phyloP scores from a whole-genome alignment of 495 filamentous ascomycete genomes.

The Daldinia grandis region DNA sequence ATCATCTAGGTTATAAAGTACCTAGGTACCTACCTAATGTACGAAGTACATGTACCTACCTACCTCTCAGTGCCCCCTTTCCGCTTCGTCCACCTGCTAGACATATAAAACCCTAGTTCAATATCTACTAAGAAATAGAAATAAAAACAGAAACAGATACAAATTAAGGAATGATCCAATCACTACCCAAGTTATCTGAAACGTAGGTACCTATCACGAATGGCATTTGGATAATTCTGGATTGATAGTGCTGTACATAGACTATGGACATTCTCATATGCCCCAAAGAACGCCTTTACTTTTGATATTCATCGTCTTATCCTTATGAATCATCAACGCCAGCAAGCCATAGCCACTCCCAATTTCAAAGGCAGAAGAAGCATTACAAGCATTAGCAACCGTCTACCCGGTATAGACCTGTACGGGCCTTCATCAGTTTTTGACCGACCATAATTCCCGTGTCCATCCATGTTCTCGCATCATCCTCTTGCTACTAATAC shows the following conservation, averaged over 20 bases:
- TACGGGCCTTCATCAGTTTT: constrained; percentile 37
- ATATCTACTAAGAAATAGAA: neutral
- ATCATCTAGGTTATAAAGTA: neutral
- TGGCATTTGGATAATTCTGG: constrained; percentile 2
- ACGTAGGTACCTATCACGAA: neutral
- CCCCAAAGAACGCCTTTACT: constrained; percentile 32
- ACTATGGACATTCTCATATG: constrained; percentile 22
- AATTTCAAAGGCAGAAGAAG: constrained; percentile 15
- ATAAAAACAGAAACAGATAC: neutral
- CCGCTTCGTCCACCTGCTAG: neutral
- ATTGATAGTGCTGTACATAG: constrained; percentile 3
- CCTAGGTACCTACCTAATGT: neutral
- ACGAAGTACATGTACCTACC: neutral
- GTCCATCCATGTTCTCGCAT: constrained; percentile 64
- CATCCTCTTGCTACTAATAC: constrained; percentile 58
- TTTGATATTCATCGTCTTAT: constrained; percentile 25
- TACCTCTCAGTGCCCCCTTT: neutral
- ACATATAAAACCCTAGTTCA: neutral
- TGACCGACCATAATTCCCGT: constrained; percentile 61
- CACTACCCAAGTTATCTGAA: neutral
- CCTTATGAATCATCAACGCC: constrained; percentile 35
- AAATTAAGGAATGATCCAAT: neutral
- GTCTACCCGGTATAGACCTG: neutral
- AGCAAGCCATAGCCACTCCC: constrained; percentile 5
- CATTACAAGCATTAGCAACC: neutral